A percentile compares a stretch with the other conserved stretches of the same genome.
These are phyloP conservation scores for Chenopodium quinoa DNA, from an alignment of 148 eudicot species.

Conservation along the genomic window DNA sequence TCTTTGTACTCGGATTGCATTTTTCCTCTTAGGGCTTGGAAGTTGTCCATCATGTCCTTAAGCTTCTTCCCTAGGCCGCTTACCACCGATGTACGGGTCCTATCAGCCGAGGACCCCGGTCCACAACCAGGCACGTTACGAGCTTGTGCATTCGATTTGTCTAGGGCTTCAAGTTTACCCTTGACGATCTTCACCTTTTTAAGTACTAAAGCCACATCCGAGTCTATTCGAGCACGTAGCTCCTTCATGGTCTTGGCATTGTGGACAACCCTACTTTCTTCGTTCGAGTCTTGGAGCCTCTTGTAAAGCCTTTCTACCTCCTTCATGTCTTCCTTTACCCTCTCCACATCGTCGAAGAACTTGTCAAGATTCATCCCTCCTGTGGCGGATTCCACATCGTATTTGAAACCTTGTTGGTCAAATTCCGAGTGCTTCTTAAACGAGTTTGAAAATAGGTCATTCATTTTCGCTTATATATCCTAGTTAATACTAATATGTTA, in stretches of 20 bases:
- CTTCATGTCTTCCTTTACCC: slow-evolving; percentile 49
- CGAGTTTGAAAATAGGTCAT: slow-evolving; percentile 41
- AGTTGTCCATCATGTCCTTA: slow-evolving; percentile 57
- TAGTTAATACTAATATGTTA: too few species aligned
- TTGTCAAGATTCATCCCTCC: slow-evolving; percentile 44
- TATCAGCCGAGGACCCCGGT: slow-evolving; percentile 46
- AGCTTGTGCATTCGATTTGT: slow-evolving; percentile 44
- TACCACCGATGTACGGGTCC: slow-evolving; percentile 49
- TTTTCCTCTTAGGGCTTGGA: slow-evolving; percentile 45
- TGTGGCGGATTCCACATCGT: slow-evolving; percentile 22
- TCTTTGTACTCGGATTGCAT: slow-evolving; percentile 54
- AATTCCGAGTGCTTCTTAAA: slow-evolving; percentile 27
- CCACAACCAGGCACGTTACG: slow-evolving; percentile 47
- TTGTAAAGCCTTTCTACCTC: slow-evolving; percentile 47
- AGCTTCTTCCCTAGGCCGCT: slow-evolving; percentile 55
- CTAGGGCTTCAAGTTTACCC: slow-evolving; percentile 53
- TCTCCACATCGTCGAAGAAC: slow-evolving; percentile 57
- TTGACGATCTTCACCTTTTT: slow-evolving; percentile 49
- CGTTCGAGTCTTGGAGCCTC: slow-evolving; percentile 47
- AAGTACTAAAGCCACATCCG: slow-evolving; percentile 42
- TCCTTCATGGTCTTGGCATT: slow-evolving; percentile 53
- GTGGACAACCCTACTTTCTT: slow-evolving; percentile 44
- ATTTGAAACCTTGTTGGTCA: slow-evolving; percentile 9
- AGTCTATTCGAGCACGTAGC: slow-evolving; percentile 42
- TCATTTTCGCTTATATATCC: slow-evolving; percentile 23